Percentiles rank a stretch among this genome's conserved stretches.
Conservation (phyloP, 371 early-diverging fungal species). For the Mortierella polycephala region DNA sequence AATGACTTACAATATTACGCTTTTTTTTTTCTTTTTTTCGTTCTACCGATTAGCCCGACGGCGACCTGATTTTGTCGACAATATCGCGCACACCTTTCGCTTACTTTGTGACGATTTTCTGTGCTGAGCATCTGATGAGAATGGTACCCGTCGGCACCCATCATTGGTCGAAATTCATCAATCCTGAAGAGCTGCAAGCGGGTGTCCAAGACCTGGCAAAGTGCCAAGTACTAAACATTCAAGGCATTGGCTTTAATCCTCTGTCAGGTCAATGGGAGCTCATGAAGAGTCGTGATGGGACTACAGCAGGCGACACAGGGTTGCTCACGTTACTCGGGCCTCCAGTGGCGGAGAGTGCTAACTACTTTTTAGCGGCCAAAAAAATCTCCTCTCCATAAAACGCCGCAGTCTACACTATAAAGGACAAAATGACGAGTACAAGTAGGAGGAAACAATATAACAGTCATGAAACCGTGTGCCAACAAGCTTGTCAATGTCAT, state of each 20-base stretch:
- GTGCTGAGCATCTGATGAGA: constrained; percentile 85
- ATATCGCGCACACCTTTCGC: constrained; percentile 89
- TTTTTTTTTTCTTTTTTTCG: not conserved
- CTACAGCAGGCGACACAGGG: not conserved
- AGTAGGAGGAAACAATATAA: constrained; percentile 1
- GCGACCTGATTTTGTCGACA: constrained; percentile 86
- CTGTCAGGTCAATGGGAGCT: constrained; percentile 55
- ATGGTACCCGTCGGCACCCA: constrained; percentile 92
- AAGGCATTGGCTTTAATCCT: constrained; percentile 54
- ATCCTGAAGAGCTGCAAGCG: constrained; percentile 66
- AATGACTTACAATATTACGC: not conserved
- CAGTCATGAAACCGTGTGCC: no score
- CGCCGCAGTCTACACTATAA: not conserved
- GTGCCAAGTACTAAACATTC: constrained; percentile 42
- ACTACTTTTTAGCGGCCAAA: constrained; percentile 48
- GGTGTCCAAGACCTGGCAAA: constrained; percentile 36
- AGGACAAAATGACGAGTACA: not conserved
- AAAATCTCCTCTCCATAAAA: constrained; percentile 3
- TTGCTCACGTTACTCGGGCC: constrained; percentile 22
- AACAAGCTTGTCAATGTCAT: no score
- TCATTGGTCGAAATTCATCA: constrained; percentile 86
- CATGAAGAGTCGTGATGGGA: constrained; percentile 17
- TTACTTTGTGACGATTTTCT: constrained; percentile 80
- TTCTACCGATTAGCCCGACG: constrained; percentile 65
- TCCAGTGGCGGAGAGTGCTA: constrained; percentile 18